Percentiles rank a stretch among this genome's conserved stretches.
Conservation (phyloP, 148 eudicot species). For the Gaultheria prostrata region DNA sequence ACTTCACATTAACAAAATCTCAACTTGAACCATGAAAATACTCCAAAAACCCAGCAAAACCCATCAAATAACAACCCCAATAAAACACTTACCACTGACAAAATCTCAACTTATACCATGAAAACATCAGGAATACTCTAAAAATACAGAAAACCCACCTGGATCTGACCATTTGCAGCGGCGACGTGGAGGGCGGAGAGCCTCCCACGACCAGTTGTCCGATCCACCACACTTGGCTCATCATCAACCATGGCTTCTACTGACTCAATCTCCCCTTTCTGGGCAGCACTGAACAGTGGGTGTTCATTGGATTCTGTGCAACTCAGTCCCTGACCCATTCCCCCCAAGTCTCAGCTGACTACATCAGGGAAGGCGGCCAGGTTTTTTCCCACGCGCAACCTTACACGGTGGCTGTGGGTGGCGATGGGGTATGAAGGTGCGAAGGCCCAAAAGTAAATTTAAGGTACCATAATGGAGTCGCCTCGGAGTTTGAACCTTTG, state of each 20-base stretch:
- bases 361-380: constrained; percentile 12
- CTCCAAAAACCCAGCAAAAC: not conserved
- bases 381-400: constrained; percentile 22
- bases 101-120: not conserved
- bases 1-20: not conserved
- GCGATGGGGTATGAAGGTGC: not conserved
- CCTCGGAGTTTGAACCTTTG: constrained; percentile 16
- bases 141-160: constrained; percentile 15
- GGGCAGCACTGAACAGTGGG: constrained; percentile 23
- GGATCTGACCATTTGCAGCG: constrained; percentile 34
- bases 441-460: not conserved
- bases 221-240: constrained; percentile 18
- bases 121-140: not conserved
- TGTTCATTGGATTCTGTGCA: constrained; percentile 17
- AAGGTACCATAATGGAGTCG: not conserved
- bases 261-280: constrained; percentile 23
- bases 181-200: constrained; percentile 25
- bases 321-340: constrained; percentile 34
- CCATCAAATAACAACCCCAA: not conserved
- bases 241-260: constrained; percentile 18
- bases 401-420: constrained; percentile 22
- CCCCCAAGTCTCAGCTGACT: not conserved
- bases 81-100: not conserved
- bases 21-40: not conserved
- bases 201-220: constrained; percentile 14